phyloP scores from a whole-genome alignment of 2,329 filamentous ascomycete species.

The Plenodomus biglobosus region DNA sequence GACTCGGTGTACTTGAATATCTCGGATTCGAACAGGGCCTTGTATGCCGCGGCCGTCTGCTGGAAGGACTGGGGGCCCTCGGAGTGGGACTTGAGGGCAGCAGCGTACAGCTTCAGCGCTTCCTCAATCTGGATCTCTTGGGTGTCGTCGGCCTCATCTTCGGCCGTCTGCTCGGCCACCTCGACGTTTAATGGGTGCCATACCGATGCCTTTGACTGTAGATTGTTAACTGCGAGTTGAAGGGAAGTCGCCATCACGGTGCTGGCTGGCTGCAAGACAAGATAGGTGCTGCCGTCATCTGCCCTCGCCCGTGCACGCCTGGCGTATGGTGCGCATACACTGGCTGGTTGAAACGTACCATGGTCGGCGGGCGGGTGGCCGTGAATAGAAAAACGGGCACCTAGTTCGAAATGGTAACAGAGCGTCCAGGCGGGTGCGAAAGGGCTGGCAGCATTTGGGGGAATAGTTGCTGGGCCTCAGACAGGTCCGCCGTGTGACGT shows the following conservation, averaged over 20 bases:
- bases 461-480: neutral
- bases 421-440: neutral
- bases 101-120: constrained; percentile 91
- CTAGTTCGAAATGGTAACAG: too few relatives aligned
- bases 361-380: constrained; percentile 1
- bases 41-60: constrained; percentile 79
- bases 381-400: neutral
- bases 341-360: constrained; percentile 1
- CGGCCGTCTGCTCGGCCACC: constrained; percentile 82
- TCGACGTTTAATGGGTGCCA: constrained; percentile 94
- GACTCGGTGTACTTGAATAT: constrained; percentile 93
- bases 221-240: constrained; percentile 4
- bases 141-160: constrained; percentile 91
- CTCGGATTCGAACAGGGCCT: constrained; percentile 82
- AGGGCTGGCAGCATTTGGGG: neutral
- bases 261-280: neutral
- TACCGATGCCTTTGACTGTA: constrained; percentile 41
- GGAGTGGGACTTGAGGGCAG: constrained; percentile 85
- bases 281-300: neutral
- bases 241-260: neutral
- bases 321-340: too few relatives aligned
- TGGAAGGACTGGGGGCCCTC: constrained; percentile 76
- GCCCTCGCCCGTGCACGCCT: too few relatives aligned
- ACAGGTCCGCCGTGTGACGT: neutral
- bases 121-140: constrained; percentile 98